A percentile compares a stretch with the other conserved stretches of the same genome.
Conservation (phyloP, 805 yeast genomes). For the Vanderwaltozyma polyspora region DNA sequence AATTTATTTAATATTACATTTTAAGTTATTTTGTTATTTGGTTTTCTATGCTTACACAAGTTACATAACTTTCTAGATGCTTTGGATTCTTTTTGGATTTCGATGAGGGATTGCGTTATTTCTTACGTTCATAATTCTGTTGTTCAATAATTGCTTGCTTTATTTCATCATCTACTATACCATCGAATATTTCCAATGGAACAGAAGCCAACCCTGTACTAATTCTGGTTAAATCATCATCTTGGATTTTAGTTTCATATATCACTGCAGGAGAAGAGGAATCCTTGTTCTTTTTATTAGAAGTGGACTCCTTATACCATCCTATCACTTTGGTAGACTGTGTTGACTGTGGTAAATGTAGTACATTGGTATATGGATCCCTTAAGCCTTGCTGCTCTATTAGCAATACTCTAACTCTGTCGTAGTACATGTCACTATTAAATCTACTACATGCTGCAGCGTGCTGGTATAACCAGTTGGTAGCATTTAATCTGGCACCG, state of each 20-base stretch:
- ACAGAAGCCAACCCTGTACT: constrained; percentile 55
- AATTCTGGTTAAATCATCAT: constrained; percentile 37
- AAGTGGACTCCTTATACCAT: constrained; percentile 9
- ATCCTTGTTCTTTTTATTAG: constrained; percentile 16
- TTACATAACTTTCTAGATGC: too few relatives aligned
- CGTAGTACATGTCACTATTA: constrained; percentile 50
- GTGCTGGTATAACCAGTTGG: constrained; percentile 77
- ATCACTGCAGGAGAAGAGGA: constrained; percentile 32
- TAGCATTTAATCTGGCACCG: constrained; percentile 38
- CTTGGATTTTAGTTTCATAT: constrained; percentile 37
- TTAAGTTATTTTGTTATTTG: too few relatives aligned
- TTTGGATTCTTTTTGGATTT: too few relatives aligned
- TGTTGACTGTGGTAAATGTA: constrained; percentile 59
- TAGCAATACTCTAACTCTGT: constrained; percentile 40
- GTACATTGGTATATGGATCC: constrained; percentile 79
- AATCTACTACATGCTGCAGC: constrained; percentile 67
- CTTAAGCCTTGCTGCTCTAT: constrained; percentile 43
- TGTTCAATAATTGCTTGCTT: constrained; percentile 53
- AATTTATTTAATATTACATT: too few relatives aligned
- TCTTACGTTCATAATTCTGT: constrained; percentile 44
- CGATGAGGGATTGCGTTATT: too few relatives aligned
- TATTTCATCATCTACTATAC: constrained; percentile 44
- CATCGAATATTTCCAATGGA: constrained; percentile 47
- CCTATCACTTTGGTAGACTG: constrained; percentile 49
- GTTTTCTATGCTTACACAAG: too few relatives aligned